A percentile compares a stretch with the other conserved stretches of the same genome.
Conservation (phyloP, 352 stramenopile genomes). For the Peronosclerospora sorghi region DNA sequence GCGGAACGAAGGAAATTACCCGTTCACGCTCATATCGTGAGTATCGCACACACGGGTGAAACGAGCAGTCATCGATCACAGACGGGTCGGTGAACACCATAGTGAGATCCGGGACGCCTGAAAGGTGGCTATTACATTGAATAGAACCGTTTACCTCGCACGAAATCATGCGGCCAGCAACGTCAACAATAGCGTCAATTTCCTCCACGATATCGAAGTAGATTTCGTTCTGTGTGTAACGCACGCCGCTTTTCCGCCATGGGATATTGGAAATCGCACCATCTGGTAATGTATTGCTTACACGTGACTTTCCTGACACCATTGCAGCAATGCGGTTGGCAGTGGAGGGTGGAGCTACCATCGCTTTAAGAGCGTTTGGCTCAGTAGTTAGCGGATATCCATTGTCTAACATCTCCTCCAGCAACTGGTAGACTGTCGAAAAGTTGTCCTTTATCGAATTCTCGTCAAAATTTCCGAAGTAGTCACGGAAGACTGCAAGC, state of each 20-base stretch:
- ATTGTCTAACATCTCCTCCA: constrained; percentile 97
- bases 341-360: constrained; percentile 93
- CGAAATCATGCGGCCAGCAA: constrained; percentile 85
- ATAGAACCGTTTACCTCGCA: constrained; percentile 93
- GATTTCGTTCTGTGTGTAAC: constrained; percentile 96
- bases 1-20: constrained; percentile 96
- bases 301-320: constrained; percentile 82
- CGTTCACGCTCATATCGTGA: constrained; percentile 91
- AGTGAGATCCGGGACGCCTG: constrained; percentile 93
- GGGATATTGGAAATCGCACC: constrained; percentile 93
- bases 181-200: constrained; percentile 94
- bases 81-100: constrained; percentile 94
- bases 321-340: constrained; percentile 83
- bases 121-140: constrained; percentile 92
- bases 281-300: constrained; percentile 87
- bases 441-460: constrained; percentile 98
- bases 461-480: constrained; percentile 95
- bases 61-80: constrained; percentile 96
- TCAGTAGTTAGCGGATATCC: constrained; percentile 96
- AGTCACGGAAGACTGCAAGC: constrained; percentile 93
- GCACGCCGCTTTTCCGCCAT: constrained; percentile 93
- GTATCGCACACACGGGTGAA: constrained; percentile 97
- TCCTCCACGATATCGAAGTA: constrained; percentile 98
- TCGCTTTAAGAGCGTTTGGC: constrained; percentile 94
- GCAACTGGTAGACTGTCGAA: constrained; percentile 91